Evolutionary conservation across 2,329 filamentous ascomycete species (phyloP), one percentile per base, ranked within the genome.

Genomic region (Geosmithia putterillii): DNA sequence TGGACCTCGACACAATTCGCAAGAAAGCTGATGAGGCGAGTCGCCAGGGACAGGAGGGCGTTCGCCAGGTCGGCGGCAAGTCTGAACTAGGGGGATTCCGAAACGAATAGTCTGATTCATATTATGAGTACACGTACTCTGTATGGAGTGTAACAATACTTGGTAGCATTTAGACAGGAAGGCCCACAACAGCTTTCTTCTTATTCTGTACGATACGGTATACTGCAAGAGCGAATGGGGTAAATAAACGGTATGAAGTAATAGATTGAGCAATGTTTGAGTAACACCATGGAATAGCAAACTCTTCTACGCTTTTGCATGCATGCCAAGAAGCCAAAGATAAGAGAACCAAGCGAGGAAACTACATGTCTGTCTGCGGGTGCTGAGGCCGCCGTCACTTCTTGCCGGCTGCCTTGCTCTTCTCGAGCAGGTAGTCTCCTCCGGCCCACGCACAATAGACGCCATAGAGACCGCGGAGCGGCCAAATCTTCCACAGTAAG

Each of bases 371-470:
- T n/a, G n/a, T 4, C 35, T 20, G 4, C 35, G n/a, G 3, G 14
- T 37, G 8, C 19, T 37, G 7, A 9, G 7, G 20, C 40, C 21
- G 8, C 40, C 21, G 9, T 12, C 4, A 15, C 23, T 35, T n/a
- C 7, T 2, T 17, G 32, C 38, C 22, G 14, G 15, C 15, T 10
- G 37, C 19, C 42, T 43, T 18, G 25, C 20, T 51, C 55, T 61
- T 63, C 38, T 63, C 57, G 39, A 73, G 49, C 40, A 72, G 43
- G 48, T 72, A 72, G 44, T 73, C 69, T 0, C 66, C 63, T 0
- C 69, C 69, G 18, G 57, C 51, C 39, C 65, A 54, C 1, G 67
- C 65, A 47, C 62, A 67, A 22, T 64, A 64, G 1, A 72, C 67
- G 0, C 69, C 70, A 32, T 62, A 68, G 35, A 73, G 40, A 0